A percentile compares a stretch with the other conserved stretches of the same genome.
These are phyloP conservation scores for Diphasiastrum complanatum DNA, from an alignment of 83 land plant genomes.

Conservation along the genomic window DNA sequence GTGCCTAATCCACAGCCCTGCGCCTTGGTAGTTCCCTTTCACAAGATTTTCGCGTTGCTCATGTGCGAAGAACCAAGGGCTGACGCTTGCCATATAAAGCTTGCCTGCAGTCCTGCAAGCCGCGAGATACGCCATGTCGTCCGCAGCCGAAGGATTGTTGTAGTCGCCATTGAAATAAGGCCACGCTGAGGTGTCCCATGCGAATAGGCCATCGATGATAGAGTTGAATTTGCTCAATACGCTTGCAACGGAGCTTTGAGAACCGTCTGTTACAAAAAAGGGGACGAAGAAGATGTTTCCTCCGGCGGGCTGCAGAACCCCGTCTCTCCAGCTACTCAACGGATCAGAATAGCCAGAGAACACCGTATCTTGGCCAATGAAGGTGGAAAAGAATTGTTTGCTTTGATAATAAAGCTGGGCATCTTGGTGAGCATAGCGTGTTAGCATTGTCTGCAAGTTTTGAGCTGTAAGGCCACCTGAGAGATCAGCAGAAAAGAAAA, in stretches of 20 bases:
- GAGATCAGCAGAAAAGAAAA: constrained; percentile 17
- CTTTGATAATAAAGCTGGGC: neutral
- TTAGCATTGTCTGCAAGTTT: constrained; percentile 1
- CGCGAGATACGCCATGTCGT: constrained; percentile 8
- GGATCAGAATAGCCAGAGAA: constrained; percentile 15
- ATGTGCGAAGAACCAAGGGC: constrained; percentile 29
- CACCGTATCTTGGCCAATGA: constrained; percentile 5
- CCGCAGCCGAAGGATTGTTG: neutral
- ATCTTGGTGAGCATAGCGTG: constrained; percentile 2
- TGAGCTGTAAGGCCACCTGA: neutral
- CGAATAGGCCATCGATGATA: constrained; percentile 16
- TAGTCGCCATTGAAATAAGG: constrained; percentile 15
- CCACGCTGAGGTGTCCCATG: constrained; percentile 35
- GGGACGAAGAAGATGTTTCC: constrained; percentile 26
- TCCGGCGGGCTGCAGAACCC: constrained; percentile 9
- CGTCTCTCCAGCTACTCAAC: constrained; percentile 13
- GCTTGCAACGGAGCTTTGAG: neutral
- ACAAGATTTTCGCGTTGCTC: neutral
- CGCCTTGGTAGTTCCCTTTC: constrained; percentile 23
- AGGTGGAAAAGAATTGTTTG: constrained; percentile 11
- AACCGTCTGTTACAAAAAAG: constrained; percentile 21
- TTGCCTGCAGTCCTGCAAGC: constrained; percentile 13
- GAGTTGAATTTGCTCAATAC: constrained; percentile 5
- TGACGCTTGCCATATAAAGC: constrained; percentile 23
- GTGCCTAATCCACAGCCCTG: constrained; percentile 9